Base-by-base conservation (phyloP, 1,284 basidiomycete genomes). In the Naganishia albida region DNA sequence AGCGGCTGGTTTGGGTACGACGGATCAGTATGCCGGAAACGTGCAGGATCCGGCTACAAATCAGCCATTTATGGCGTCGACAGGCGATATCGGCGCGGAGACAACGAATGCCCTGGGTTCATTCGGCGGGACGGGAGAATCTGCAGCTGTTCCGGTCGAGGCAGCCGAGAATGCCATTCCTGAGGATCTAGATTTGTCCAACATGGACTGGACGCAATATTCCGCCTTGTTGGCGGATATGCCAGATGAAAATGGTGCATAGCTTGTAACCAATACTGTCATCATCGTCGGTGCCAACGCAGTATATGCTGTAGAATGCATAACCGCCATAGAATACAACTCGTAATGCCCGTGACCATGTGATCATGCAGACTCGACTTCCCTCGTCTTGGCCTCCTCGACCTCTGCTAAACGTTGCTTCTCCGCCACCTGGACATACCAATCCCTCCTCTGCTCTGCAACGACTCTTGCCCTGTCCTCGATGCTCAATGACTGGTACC, bases 391-490 rank as follows among this genome's bases (percentile, higher is more conserved):
- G 46, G 44, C 30, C 55, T 57, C 57, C 38, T 60, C 57, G 13
- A 39, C 57, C 57, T 60, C 57, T n/a, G 57, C 57, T 49, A 40
- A 39, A 40, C 57, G 57, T 34, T 60, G 44, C 39, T 50, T 15
- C 34, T 48, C 57, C 8, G 48, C 65, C 68, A 75, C 63, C 25
- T 63, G 72, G 8, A 65, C 65, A 69, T 73, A 80, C 76, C 75
- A 78, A 50, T 75, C 67, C 66, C 74, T 71, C 62, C 78, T 74
- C 40, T 70, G 57, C 39, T 76, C 65, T 67, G 72, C 71, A 15
- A 77, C 70, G 62, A 78, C 65, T 38, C 72, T 72, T 64, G 74
- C 70, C 46, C 68, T 70, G 60, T 78, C 69, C n/a, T 69, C 71
- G 10, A 67, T 34, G 2, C 56, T 53, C 42, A 77, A 64, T 2